Evolutionary conservation across 805 yeast genomes (phyloP).

Genomic region (Pichia heedii): DNA sequence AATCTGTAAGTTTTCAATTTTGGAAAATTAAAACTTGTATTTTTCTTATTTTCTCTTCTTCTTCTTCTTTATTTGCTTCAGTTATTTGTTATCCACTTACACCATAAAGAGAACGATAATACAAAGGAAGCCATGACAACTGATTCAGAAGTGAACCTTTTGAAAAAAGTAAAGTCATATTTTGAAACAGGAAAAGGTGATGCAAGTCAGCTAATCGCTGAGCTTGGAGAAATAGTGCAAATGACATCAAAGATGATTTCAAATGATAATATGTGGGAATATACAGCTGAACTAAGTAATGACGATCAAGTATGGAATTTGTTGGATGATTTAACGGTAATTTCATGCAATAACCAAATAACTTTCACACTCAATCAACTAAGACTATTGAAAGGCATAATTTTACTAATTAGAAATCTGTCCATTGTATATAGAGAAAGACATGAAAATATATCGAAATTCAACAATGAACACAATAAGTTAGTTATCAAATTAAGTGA

Average conservation of each 20-base stretch:
- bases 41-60: too few relatives aligned
- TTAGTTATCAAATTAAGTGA: not conserved
- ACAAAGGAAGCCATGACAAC: not conserved
- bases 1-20: not conserved
- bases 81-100: too few relatives aligned
- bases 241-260: conserved; percentile 7
- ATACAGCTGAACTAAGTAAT: not conserved
- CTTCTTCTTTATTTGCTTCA: too few relatives aligned
- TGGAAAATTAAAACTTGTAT: too few relatives aligned
- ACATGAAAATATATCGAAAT: not conserved
- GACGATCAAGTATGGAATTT: not conserved
- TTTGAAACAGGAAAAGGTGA: not conserved
- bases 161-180: not conserved
- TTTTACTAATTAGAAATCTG: conserved; percentile 4
- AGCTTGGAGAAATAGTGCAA: conserved; percentile 5
- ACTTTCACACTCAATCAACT: not conserved
- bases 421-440: not conserved
- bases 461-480: not conserved
- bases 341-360: not conserved
- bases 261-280: conserved; percentile 6
- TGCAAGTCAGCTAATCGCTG: not conserved
- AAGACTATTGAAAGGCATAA: conserved; percentile 3
- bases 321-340: not conserved
- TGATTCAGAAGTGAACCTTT: not conserved
- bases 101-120: too few relatives aligned